Evolutionary conservation across 345 rosid genomes (phyloP).

Genomic region (Theobroma cacao): DNA sequence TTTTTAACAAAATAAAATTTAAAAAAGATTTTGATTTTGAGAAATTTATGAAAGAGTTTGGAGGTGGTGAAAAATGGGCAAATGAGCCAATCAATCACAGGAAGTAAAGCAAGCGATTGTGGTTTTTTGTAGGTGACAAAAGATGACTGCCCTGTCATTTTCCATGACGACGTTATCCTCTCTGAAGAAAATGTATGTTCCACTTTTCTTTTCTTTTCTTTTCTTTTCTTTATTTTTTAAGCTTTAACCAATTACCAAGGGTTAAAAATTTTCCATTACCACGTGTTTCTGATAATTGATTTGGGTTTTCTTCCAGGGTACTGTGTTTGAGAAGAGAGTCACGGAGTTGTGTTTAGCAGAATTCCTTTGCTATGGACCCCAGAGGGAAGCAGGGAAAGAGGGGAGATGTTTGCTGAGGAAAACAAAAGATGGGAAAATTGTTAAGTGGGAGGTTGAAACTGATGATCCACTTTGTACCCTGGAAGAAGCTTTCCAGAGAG

Average conservation of each 20-base stretch:
- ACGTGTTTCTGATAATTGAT: background rate
- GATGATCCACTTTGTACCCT: constrained; percentile 81
- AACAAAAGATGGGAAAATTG: constrained; percentile 69
- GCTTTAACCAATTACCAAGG: background rate
- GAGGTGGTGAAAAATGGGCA: constrained; percentile 2
- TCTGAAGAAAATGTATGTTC: constrained; percentile 75
- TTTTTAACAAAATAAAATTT: background rate
- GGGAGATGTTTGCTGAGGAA: constrained; percentile 68
- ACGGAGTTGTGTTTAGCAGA: constrained; percentile 69
- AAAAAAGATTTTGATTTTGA: constrained; percentile 7
- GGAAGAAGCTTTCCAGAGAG: constrained; percentile 74
- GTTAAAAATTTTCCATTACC: background rate
- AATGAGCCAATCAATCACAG: constrained; percentile 5
- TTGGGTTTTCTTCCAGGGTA: constrained; percentile 44
- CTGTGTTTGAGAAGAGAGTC: constrained; percentile 69
- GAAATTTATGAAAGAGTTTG: constrained; percentile 5
- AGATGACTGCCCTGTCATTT: constrained; percentile 91
- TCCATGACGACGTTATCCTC: constrained; percentile 82
- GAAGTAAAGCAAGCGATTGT: constrained; percentile 19
- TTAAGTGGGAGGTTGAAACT: constrained; percentile 60
- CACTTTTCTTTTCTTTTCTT: background rate
- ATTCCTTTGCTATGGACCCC: constrained; percentile 75
- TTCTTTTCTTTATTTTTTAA: background rate
- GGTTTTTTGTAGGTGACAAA: constrained; percentile 80
- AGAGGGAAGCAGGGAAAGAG: constrained; percentile 38